Percentiles rank a stretch among this genome's conserved stretches.
Conservation (phyloP, 2,329 filamentous ascomycete genomes). For the Microascus cirrosus region DNA sequence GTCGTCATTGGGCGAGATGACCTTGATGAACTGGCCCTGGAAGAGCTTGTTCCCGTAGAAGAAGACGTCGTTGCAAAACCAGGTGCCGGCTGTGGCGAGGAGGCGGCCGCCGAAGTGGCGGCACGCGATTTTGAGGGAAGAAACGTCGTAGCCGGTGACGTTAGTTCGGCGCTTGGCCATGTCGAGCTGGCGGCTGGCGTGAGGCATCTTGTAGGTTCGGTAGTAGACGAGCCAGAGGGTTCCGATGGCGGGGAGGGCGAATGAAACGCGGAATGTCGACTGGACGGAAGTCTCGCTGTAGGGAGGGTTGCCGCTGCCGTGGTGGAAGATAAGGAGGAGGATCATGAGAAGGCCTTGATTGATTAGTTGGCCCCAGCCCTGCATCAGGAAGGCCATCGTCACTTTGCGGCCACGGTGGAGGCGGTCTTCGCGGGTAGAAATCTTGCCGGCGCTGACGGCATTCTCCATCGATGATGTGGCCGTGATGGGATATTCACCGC, state of each 20-base stretch:
- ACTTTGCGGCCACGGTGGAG: conserved; percentile 94
- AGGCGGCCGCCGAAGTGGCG: conserved; percentile 78
- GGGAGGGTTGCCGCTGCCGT: conserved; percentile 46
- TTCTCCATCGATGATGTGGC: conserved; percentile 93
- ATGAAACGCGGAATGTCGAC: conserved; percentile 86
- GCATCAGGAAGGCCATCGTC: conserved; percentile 93
- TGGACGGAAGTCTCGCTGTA: conserved; percentile 71
- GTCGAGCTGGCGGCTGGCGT: conserved; percentile 72
- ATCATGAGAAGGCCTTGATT: conserved; percentile 88
- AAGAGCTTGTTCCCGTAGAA: conserved; percentile 99
- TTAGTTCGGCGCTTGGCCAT: conserved; percentile 74
- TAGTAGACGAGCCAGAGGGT: conserved; percentile 95
- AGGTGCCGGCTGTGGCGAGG: conserved; percentile 74
- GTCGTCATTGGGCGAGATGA: conserved; percentile 57
- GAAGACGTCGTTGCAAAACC: conserved; percentile 97
- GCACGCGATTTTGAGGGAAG: conserved; percentile 69
- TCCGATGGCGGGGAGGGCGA: conserved; percentile 80
- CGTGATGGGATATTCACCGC: conserved; percentile 93
- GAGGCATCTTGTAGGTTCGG: conserved; percentile 88
- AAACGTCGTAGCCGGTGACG: conserved; percentile 86
- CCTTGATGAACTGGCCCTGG: conserved; percentile 78
- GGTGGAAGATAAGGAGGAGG: conserved; percentile 79
- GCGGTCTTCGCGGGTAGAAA: conserved; percentile 86
- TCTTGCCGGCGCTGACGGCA: conserved; percentile 69
- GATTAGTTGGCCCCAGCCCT: conserved; percentile 92